phyloP scores from a whole-genome alignment of 2,329 filamentous ascomycete species.

The Trichoderma koningii region DNA sequence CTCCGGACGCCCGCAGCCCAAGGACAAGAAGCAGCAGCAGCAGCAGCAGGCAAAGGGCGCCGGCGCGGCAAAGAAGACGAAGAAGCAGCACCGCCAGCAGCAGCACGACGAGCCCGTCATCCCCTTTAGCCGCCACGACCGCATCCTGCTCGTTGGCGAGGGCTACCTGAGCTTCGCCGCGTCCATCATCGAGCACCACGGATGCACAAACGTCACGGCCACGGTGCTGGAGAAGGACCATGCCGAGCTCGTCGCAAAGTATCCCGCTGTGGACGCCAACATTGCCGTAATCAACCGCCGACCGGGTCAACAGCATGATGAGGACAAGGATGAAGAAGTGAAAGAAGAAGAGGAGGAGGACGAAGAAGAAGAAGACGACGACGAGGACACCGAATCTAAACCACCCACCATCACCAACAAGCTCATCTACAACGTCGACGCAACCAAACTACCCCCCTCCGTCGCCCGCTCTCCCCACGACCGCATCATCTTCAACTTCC shows the following conservation, averaged over 20 bases:
- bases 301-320: slow-evolving; percentile 8
- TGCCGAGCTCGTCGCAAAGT: slow-evolving; percentile 67
- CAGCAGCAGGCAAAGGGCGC: slow-evolving; percentile 8
- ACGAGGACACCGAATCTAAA: slow-evolving; percentile 19
- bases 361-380: not conserved
- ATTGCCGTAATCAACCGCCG: slow-evolving; percentile 51
- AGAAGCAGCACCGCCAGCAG: slow-evolving; percentile 33
- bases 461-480: slow-evolving; percentile 60
- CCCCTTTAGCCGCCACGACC: slow-evolving; percentile 66
- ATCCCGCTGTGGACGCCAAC: slow-evolving; percentile 67
- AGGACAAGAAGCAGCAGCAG: not conserved
- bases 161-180: slow-evolving; percentile 78
- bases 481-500: slow-evolving; percentile 92
- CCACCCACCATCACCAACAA: slow-evolving; percentile 36
- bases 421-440: slow-evolving; percentile 67
- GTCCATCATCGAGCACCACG: slow-evolving; percentile 66
- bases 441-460: slow-evolving; percentile 58
- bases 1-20: slow-evolving; percentile 28
- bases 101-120: slow-evolving; percentile 52
- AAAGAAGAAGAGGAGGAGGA: not conserved
- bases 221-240: slow-evolving; percentile 65
- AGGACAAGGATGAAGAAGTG: slow-evolving; percentile 16
- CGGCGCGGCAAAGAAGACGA: slow-evolving; percentile 23
- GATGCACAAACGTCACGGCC: slow-evolving; percentile 66
- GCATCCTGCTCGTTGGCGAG: slow-evolving; percentile 76